Percentiles rank a stretch among this genome's conserved stretches.
phyloP scores from a whole-genome alignment of 768 basidiomycete species.

The Leucocoprinus leucothites region DNA sequence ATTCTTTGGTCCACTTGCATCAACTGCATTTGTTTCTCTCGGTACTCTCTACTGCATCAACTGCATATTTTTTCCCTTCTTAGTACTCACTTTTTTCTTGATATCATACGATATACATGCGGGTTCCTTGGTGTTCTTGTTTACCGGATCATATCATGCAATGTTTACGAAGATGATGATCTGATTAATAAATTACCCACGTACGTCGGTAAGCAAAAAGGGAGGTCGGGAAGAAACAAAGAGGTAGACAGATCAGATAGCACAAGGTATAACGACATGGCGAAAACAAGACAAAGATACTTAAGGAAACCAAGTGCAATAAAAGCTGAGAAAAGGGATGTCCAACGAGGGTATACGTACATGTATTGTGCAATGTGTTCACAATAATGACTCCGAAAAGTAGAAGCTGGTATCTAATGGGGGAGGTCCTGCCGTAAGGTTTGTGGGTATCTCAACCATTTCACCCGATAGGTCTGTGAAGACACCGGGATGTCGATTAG shows the following conservation, averaged over 20 bases:
- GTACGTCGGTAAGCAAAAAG: background rate
- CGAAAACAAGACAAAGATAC: background rate
- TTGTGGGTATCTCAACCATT: constrained; percentile 84
- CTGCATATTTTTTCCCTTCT: constrained; percentile 40
- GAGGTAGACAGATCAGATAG: background rate
- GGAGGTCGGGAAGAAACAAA: background rate
- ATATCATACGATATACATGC: constrained; percentile 17
- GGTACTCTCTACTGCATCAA: constrained; percentile 56
- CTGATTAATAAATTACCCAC: no score
- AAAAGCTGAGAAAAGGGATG: no score
- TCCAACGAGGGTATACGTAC: no score
- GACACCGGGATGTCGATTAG: background rate
- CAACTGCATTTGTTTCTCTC: constrained; percentile 8
- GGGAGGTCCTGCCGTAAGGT: constrained; percentile 72
- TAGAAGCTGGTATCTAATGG: constrained; percentile 82
- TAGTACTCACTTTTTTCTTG: background rate
- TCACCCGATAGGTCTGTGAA: constrained; percentile 79
- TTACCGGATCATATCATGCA: no score
- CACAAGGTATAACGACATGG: background rate
- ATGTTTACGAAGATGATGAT: no score
- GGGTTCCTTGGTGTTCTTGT: background rate
- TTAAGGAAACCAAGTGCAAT: background rate
- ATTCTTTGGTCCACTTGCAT: no score
- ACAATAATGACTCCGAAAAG: constrained; percentile 56
- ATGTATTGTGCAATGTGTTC: background rate